Evolutionary conservation across 2,329 filamentous ascomycete species (phyloP).

Genomic region (Davidsoniella neocaledoniae): DNA sequence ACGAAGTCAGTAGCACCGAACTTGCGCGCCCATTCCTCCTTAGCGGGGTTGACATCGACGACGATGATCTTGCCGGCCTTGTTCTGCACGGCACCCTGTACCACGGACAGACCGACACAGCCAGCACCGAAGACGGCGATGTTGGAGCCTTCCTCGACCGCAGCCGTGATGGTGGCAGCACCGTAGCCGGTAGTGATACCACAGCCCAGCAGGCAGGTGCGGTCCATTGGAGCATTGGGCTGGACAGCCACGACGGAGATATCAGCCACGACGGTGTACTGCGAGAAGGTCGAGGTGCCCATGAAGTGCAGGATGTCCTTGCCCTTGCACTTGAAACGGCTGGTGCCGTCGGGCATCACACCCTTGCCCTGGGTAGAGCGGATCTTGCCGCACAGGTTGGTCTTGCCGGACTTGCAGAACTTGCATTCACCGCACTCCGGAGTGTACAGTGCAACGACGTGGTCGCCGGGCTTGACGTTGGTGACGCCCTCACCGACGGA

Average conservation of each 20-base stretch:
- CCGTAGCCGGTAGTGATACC: slow-evolving; percentile 98
- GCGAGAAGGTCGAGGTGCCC: slow-evolving; percentile 96
- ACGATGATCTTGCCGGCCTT: slow-evolving; percentile 64
- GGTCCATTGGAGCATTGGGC: slow-evolving; percentile 81
- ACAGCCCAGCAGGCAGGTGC: slow-evolving; percentile 88
- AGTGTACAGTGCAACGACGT: slow-evolving; percentile 82
- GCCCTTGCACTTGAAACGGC: slow-evolving; percentile 86
- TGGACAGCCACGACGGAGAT: slow-evolving; percentile 95
- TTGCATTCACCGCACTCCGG: slow-evolving; percentile 97
- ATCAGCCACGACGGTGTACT: slow-evolving; percentile 96
- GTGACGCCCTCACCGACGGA: slow-evolving; percentile 90
- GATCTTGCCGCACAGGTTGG: slow-evolving; percentile 98
- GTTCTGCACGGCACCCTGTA: slow-evolving; percentile 81
- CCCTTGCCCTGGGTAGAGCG: slow-evolving; percentile 89
- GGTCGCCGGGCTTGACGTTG: slow-evolving; percentile 82
- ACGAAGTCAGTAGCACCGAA: slow-evolving; percentile 96
- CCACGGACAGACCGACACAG: slow-evolving; percentile 86
- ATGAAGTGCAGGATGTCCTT: slow-evolving; percentile 96
- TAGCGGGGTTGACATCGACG: slow-evolving; percentile 62
- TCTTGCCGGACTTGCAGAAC: slow-evolving; percentile 99
- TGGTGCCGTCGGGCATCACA: slow-evolving; percentile 93
- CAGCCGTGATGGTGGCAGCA: slow-evolving; percentile 82
- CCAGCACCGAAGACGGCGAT: slow-evolving; percentile 89
- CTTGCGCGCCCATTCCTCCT: slow-evolving; percentile 84
- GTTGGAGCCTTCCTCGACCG: slow-evolving; percentile 76